phyloP scores from a whole-genome alignment of 208 protist species.

The Naegleria fowleri region DNA sequence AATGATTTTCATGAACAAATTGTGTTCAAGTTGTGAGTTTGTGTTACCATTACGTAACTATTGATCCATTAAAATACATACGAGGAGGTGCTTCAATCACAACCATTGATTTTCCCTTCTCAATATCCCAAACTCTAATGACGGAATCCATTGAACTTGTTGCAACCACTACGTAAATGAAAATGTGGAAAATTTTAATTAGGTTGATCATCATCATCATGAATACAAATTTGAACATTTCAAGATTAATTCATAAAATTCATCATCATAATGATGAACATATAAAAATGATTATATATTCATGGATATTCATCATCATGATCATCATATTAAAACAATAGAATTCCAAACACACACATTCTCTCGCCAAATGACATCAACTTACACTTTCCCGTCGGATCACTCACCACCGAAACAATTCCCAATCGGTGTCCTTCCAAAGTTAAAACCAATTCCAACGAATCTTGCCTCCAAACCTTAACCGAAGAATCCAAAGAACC shows the following conservation, averaged over 20 bases:
- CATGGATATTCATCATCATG: too few species aligned
- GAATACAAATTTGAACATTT: too few species aligned
- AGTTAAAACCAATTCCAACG: background rate
- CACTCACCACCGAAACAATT: background rate
- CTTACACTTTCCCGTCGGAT: constrained; percentile 10
- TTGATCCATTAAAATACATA: too few species aligned
- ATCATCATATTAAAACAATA: too few species aligned
- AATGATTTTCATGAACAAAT: too few species aligned
- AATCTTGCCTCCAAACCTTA: background rate
- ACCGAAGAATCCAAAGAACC: background rate
- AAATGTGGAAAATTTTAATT: too few species aligned
- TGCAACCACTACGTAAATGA: background rate
- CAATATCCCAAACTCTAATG: constrained; percentile 19
- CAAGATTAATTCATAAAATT: too few species aligned
- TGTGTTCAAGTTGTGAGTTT: too few species aligned
- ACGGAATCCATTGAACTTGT: constrained; percentile 5
- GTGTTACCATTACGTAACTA: too few species aligned
- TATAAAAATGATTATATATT: too few species aligned
- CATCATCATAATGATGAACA: background rate
- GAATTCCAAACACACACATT: background rate
- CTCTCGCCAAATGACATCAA: background rate
- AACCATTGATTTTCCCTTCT: background rate
- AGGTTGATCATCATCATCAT: too few species aligned
- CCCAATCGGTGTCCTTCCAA: constrained; percentile 17
- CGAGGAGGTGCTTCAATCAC: background rate